A percentile compares a stretch with the other conserved stretches of the same genome.
phyloP scores from a whole-genome alignment of 2,329 filamentous ascomycete species.

The Scortechinia acanthostroma region DNA sequence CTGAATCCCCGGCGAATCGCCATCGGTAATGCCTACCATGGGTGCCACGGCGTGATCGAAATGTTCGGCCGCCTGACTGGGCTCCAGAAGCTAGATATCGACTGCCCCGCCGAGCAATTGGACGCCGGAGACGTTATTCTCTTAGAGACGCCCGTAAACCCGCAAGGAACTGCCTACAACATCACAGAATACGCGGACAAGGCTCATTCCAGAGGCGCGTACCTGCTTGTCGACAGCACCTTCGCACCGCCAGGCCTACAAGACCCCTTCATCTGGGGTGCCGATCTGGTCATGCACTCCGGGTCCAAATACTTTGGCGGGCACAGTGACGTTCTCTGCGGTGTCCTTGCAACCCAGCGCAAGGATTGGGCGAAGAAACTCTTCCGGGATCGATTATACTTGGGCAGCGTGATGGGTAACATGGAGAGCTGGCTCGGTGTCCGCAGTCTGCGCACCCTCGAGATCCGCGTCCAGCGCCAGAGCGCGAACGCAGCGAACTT shows the following conservation, averaged over 20 bases:
- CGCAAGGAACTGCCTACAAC: conserved; percentile 52
- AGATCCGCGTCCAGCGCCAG: conserved; percentile 55
- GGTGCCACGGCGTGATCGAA: conserved; percentile 58
- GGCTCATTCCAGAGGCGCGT: conserved; percentile 55
- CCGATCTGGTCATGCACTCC: conserved; percentile 64
- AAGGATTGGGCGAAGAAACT: conserved; percentile 41
- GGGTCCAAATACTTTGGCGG: conserved; percentile 70
- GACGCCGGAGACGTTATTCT: conserved; percentile 61
- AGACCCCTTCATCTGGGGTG: conserved; percentile 60
- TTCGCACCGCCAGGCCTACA: conserved; percentile 65
- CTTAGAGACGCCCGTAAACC: conserved; percentile 66
- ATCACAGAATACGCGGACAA: conserved; percentile 49
- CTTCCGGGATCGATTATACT: conserved; percentile 43
- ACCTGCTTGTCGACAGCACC: conserved; percentile 59
- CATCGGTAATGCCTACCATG: conserved; percentile 64
- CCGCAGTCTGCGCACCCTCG: conserved; percentile 57
- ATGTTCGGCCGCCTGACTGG: conserved; percentile 54
- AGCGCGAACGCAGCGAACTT: conserved; percentile 45
- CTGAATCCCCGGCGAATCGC: conserved; percentile 57
- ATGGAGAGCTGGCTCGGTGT: conserved; percentile 67
- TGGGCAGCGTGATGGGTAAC: conserved; percentile 61
- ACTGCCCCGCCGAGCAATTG: conserved; percentile 3
- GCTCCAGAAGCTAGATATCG: conserved; percentile 50
- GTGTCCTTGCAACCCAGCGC: conserved; percentile 46
- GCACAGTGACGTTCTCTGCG: conserved; percentile 65